phyloP scores from a whole-genome alignment of 805 yeast genomes.

The Schizosaccharomyces lindneri region DNA sequence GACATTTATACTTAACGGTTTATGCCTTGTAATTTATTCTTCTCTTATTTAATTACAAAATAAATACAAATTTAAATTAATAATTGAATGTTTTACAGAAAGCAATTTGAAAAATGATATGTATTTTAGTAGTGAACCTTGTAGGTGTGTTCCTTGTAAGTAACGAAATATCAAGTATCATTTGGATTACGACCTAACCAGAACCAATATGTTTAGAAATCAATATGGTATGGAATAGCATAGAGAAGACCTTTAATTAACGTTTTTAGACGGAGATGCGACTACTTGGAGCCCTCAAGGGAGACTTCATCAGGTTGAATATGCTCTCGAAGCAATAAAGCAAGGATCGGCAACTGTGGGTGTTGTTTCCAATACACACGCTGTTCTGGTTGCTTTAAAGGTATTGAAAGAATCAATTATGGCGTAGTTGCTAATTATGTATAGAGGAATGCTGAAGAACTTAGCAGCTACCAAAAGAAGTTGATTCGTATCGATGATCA shows the following conservation, averaged over 20 bases:
- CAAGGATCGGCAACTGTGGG: slow-evolving; percentile 98
- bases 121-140: no score
- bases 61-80: no score
- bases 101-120: no score
- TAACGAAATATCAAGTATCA: neutral
- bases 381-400: slow-evolving; percentile 79
- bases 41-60: no score
- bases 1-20: no score
- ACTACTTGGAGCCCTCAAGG: slow-evolving; percentile 95
- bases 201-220: slow-evolving; percentile 1
- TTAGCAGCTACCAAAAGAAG: slow-evolving; percentile 90
- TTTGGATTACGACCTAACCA: neutral
- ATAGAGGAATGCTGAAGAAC: slow-evolving; percentile 76
- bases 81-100: no score
- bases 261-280: slow-evolving; percentile 27
- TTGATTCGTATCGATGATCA: slow-evolving; percentile 78
- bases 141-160: neutral
- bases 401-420: slow-evolving; percentile 69
- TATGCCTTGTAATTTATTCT: no score
- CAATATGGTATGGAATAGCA: neutral
- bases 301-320: slow-evolving; percentile 66
- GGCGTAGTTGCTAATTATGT: slow-evolving; percentile 28
- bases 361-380: slow-evolving; percentile 59
- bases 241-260: neutral
- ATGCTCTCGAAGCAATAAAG: slow-evolving; percentile 83